Base-by-base conservation (phyloP, 2,329 filamentous ascomycete species). In the Colletotrichum trifolii region DNA sequence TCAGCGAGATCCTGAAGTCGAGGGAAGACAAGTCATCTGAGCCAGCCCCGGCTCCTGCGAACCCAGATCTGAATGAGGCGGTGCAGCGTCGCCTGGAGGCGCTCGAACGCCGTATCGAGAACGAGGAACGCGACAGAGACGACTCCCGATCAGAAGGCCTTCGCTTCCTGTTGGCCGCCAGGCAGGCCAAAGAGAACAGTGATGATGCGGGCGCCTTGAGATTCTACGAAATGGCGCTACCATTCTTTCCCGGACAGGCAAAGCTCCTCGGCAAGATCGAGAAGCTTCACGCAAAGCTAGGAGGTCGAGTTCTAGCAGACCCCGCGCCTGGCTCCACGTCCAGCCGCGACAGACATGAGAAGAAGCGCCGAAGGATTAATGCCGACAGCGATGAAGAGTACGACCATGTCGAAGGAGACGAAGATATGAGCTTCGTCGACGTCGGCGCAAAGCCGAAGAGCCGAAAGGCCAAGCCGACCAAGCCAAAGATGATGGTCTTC, bases 1-100 rank as follows among this genome's bases (percentile, higher is more conserved):
- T 98, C 1, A 90, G 91, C 65, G 94, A 97, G 78, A 94, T 96
- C 40, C 82, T 98, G 1, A 93, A 94, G 0, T 89, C 90, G n/a
- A 87, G 91, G 57, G 88, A 87, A 1, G 73, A 87, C 13, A 85
- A 86, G 67, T 87, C 90, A 46, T 78, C 83, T 13, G 78, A 85
- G 64, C 68, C 79, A 46, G 61, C 74, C 15, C 67, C 79, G 8
- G 69, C 74, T n/a, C 68, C 73, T 38, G 74, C 78, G 63, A 73
- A 73, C 60, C 83, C 75, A 3, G 85, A 88, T 42, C 84, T 95
- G 42, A 92, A 89, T 67, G 91, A 94, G 38, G 90, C 93, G 34
- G 87, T 97, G 25, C 92, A 96, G 71, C 88, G 85, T 62, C 89
- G 95, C 1, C 82, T 98, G 0, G 93, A 97, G 64, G 90, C 91